A percentile compares a stretch with the other conserved stretches of the same genome.
phyloP scores from a whole-genome alignment of 1,284 basidiomycete genomes.

The Apiotrichum akiyoshidainum region DNA sequence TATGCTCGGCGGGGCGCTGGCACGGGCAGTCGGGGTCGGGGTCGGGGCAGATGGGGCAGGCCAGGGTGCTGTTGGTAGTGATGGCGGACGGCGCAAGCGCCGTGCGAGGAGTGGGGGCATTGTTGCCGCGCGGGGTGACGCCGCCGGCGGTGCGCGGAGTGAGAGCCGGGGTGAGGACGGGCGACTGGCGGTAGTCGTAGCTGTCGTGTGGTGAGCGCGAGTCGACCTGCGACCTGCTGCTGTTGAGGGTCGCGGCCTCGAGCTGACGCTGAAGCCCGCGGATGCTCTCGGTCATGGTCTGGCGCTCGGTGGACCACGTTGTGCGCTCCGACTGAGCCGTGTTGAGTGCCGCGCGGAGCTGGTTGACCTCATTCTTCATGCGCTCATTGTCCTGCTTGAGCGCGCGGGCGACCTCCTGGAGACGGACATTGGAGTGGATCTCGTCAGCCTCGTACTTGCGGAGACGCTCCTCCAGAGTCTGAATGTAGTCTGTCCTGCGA shows the following conservation, averaged over 20 bases:
- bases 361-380: constrained; percentile 53
- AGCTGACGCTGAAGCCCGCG: constrained; percentile 11
- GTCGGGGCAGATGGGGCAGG: constrained; percentile 48
- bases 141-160: constrained; percentile 10
- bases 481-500: constrained; percentile 81
- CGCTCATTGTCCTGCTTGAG: constrained; percentile 77
- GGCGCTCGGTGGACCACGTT: constrained; percentile 16
- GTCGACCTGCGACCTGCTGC: background rate
- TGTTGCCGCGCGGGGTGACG: constrained; percentile 9
- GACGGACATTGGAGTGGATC: constrained; percentile 78
- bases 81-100: background rate
- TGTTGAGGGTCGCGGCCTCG: constrained; percentile 3
- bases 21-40: constrained; percentile 49
- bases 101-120: constrained; percentile 5
- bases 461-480: constrained; percentile 82
- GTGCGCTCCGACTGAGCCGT: constrained; percentile 59
- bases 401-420: constrained; percentile 78
- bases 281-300: constrained; percentile 9
- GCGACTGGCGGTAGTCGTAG: constrained; percentile 6
- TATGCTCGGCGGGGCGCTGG: constrained; percentile 23
- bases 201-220: constrained; percentile 2
- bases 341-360: constrained; percentile 63
- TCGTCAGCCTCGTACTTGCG: constrained; percentile 85
- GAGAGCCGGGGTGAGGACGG: constrained; percentile 11
- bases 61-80: constrained; percentile 11